Evolutionary conservation across 2,329 filamentous ascomycete species (phyloP).

Genomic region (Aspergillus tanneri): DNA sequence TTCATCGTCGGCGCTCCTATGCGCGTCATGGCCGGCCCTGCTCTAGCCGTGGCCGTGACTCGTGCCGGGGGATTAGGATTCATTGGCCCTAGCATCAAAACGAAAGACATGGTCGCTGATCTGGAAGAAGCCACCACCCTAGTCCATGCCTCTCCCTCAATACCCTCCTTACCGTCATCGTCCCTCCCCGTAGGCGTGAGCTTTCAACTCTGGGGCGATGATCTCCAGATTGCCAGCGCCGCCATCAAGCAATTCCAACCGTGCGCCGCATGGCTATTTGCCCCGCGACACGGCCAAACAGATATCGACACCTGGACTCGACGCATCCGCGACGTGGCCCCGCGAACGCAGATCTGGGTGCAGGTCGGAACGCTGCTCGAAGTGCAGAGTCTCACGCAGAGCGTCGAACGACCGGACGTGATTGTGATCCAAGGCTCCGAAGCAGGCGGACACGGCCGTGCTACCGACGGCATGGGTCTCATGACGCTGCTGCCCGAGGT

Average conservation of each 20-base stretch:
- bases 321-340: constrained; percentile 43
- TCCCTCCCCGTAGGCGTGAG: constrained; percentile 43
- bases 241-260: constrained; percentile 38
- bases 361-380: constrained; percentile 56
- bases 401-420: constrained; percentile 48
- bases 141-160: constrained; percentile 15
- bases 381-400: constrained; percentile 43
- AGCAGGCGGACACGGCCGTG: constrained; percentile 56
- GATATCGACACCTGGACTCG: constrained; percentile 49
- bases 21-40: constrained; percentile 61
- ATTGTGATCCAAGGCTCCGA: constrained; percentile 57
- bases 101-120: constrained; percentile 30
- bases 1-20: constrained; percentile 68
- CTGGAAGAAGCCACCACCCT: constrained; percentile 33
- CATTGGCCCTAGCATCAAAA: constrained; percentile 56
- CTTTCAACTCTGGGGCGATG: constrained; percentile 43
- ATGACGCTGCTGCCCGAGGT: constrained; percentile 55
- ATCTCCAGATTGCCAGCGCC: constrained; percentile 31
- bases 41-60: constrained; percentile 62
- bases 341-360: constrained; percentile 54
- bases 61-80: constrained; percentile 57
- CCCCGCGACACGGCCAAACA: constrained; percentile 30
- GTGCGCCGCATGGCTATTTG: constrained; percentile 47
- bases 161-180: constrained; percentile 1
- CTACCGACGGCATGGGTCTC: constrained; percentile 48